Base-by-base conservation (phyloP, 1,284 basidiomycete species). In the Mycena sp. region DNA sequence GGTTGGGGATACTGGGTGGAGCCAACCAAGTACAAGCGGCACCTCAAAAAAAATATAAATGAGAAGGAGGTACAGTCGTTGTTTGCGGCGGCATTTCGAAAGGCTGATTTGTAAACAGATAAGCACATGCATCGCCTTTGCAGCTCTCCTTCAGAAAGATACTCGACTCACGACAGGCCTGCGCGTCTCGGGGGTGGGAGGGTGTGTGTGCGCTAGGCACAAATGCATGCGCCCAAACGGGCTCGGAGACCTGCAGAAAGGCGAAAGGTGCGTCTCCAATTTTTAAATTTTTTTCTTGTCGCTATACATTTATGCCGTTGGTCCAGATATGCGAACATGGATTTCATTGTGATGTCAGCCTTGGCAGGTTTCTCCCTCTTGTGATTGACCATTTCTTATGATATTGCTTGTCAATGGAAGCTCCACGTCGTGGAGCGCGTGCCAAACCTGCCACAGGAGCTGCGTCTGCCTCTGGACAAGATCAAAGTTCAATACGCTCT, bases 321-420 rank as follows among this genome's bases (percentile, higher is more conserved):
- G 13, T 44, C 13, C 41, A 44, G 41, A 44, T 44, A 44, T 44
- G 41, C 41, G 13, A 44, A 44, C 41, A 44, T 44, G 41, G 41
- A 44, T 16, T 44, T 44, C 16, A 44, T 44, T 9, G 41, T 44
- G 41, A 11, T 44, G 41, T 44, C 41, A 7, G 41, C 41, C 10
- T 44, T 44, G 41, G 41, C 41, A 9, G 41, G 41, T 11, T 44
- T 44, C 16, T 11, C 41, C 16, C 41, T 44, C 41, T 16, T 44
- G 13, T 44, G 41, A 9, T 16, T 44, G 41, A 44, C 16, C 13
- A 44, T 44, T 9, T 44, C 41, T 13, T 44, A 44, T 7, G 71
- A 46, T 38, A 62, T 62, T n/a, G 52, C 60, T 22, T 79, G 77
- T 61, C 74, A 75, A 30, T 79, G 67, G 64, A 73, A 60, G 30